phyloP scores from a whole-genome alignment of 148 eudicot species.

The Fagopyrum homotropicum region DNA sequence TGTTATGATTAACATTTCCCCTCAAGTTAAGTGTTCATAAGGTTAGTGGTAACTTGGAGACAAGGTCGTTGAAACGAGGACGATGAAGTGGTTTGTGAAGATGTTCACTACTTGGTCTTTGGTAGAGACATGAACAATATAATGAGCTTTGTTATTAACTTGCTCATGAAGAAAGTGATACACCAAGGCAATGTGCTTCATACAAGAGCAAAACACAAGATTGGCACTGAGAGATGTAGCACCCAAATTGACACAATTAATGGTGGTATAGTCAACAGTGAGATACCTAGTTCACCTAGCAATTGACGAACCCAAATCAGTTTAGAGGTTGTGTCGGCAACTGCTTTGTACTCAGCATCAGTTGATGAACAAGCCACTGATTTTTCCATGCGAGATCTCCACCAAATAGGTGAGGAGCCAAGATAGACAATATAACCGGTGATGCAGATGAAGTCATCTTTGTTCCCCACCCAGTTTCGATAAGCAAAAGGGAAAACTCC shows the following conservation, averaged over 20 bases:
- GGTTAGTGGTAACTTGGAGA: background rate
- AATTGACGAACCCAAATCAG: too few species aligned
- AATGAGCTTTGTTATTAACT: background rate
- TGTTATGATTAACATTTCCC: constrained; percentile 32
- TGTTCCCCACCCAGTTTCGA: too few species aligned
- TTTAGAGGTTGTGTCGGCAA: too few species aligned
- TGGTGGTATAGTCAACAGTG: too few species aligned
- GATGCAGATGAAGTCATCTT: too few species aligned
- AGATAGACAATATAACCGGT: too few species aligned
- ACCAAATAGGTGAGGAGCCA: too few species aligned
- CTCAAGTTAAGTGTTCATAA: background rate
- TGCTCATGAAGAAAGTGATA: constrained; percentile 1
- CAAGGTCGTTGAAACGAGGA: background rate
- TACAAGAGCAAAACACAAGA: background rate
- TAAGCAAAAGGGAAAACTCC: too few species aligned
- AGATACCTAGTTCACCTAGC: too few species aligned
- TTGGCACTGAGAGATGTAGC: background rate
- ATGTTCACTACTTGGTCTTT: background rate
- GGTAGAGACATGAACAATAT: background rate
- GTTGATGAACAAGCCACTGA: too few species aligned
- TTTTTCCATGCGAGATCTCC: too few species aligned
- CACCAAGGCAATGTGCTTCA: constrained; percentile 5
- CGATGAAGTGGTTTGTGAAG: background rate
- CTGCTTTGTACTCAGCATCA: too few species aligned
- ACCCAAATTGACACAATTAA: background rate